These are phyloP conservation scores for Phytophthora syringae DNA, from an alignment of 352 stramenopile genomes.

Conservation along the genomic window DNA sequence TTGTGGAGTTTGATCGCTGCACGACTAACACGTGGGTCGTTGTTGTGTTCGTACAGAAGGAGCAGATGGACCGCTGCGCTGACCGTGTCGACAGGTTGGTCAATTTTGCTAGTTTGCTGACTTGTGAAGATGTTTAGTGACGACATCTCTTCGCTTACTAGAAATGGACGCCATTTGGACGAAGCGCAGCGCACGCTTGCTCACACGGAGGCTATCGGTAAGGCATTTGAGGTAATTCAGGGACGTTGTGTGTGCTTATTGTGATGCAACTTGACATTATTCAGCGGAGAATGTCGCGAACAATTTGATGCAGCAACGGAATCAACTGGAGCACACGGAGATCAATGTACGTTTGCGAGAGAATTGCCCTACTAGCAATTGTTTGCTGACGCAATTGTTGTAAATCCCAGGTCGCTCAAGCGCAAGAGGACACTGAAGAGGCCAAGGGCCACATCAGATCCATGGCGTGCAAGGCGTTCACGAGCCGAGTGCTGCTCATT, in stretches of 20 bases:
- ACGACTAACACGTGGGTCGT: neutral
- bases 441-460: constrained; percentile 58
- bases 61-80: constrained; percentile 51
- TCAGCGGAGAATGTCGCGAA: constrained; percentile 71
- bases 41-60: constrained; percentile 33
- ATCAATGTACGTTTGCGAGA: constrained; percentile 48
- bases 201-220: constrained; percentile 76
- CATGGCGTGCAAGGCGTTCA: constrained; percentile 66
- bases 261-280: neutral
- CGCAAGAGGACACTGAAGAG: constrained; percentile 68
- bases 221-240: neutral
- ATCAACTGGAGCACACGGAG: constrained; percentile 69
- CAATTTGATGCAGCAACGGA: constrained; percentile 72
- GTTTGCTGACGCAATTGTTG: neutral
- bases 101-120: neutral
- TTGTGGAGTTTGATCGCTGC: neutral
- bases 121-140: neutral
- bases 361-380: neutral
- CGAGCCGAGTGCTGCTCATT: constrained; percentile 64
- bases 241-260: too few relatives aligned
- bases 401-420: constrained; percentile 56
- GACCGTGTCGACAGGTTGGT: constrained; percentile 53
- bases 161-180: constrained; percentile 72
- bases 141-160: constrained; percentile 14
- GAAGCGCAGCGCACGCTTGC: constrained; percentile 76